Conservation (phyloP, 345 rosid species). For the Hypericum perforatum region DNA sequence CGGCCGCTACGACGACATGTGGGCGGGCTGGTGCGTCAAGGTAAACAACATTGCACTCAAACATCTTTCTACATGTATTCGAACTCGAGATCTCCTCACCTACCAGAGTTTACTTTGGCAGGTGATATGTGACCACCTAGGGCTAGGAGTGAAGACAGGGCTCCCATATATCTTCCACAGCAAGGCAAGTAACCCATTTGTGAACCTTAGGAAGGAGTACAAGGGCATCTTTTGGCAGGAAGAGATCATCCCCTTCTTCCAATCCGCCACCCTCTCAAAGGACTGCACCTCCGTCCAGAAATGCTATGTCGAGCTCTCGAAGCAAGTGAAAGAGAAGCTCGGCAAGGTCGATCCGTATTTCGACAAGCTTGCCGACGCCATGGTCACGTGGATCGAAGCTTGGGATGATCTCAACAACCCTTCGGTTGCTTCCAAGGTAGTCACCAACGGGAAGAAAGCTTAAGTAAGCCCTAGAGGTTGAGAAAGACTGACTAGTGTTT, state of each 20-base stretch:
- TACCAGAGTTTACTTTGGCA: slow-evolving; percentile 2
- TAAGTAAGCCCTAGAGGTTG: too few relatives aligned
- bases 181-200: slow-evolving; percentile 94
- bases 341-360: slow-evolving; percentile 70
- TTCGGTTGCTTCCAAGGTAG: slow-evolving; percentile 12
- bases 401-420: slow-evolving; percentile 88
- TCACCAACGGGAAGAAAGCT: slow-evolving; percentile 6
- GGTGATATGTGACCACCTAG: slow-evolving; percentile 88
- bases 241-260: slow-evolving; percentile 92
- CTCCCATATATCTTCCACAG: slow-evolving; percentile 85
- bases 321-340: slow-evolving; percentile 75
- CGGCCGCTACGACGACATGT: slow-evolving; percentile 91
- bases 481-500: too few relatives aligned
- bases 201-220: slow-evolving; percentile 82
- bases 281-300: slow-evolving; percentile 73
- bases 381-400: slow-evolving; percentile 92
- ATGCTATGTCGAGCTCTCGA: slow-evolving; percentile 73
- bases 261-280: slow-evolving; percentile 47
- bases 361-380: slow-evolving; percentile 77
- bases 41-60: slow-evolving; percentile 14
- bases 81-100: background rate
- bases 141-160: slow-evolving; percentile 81
- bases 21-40: slow-evolving; percentile 99
- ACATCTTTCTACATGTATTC: background rate
- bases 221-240: slow-evolving; percentile 96